These are phyloP conservation scores for Fusarium staphyleae DNA, from an alignment of 2,329 filamentous ascomycete species.

Conservation along the genomic window DNA sequence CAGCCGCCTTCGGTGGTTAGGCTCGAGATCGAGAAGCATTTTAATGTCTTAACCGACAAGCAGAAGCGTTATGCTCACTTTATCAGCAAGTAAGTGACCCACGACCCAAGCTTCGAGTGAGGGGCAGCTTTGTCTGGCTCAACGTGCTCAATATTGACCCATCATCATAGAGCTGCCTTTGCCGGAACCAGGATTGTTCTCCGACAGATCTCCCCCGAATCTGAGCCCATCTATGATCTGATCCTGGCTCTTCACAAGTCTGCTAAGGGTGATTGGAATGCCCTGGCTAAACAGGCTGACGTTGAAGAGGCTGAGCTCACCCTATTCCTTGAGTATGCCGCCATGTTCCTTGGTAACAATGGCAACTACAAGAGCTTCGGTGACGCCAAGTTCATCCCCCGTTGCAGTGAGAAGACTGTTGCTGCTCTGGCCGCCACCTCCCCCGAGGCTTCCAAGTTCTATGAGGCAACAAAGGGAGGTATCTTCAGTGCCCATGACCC, in stretches of 20 bases:
- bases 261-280: constrained; percentile 73
- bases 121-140: constrained; percentile 16
- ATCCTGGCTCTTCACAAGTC: constrained; percentile 75
- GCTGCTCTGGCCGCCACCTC: constrained; percentile 68
- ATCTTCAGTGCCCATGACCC: constrained; percentile 73
- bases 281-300: constrained; percentile 68
- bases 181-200: constrained; percentile 80
- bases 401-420: constrained; percentile 69
- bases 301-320: constrained; percentile 69
- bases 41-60: constrained; percentile 75
- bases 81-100: constrained; percentile 72
- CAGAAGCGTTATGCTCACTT: constrained; percentile 93
- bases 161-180: constrained; percentile 69
- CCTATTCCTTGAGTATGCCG: constrained; percentile 77
- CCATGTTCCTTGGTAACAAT: constrained; percentile 79
- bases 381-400: constrained; percentile 82
- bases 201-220: constrained; percentile 82
- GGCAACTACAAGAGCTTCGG: constrained; percentile 91
- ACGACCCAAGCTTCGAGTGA: constrained; percentile 2
- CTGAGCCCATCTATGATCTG: constrained; percentile 81
- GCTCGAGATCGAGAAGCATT: constrained; percentile 91
- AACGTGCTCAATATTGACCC: constrained; percentile 16
- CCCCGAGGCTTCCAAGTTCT: constrained; percentile 67
- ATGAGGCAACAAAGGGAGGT: constrained; percentile 71
- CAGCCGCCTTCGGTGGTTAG: constrained; percentile 87